These are phyloP conservation scores for Saccharomycopsis synnaedendra DNA, from an alignment of 805 yeast genomes.

Conservation along the genomic window DNA sequence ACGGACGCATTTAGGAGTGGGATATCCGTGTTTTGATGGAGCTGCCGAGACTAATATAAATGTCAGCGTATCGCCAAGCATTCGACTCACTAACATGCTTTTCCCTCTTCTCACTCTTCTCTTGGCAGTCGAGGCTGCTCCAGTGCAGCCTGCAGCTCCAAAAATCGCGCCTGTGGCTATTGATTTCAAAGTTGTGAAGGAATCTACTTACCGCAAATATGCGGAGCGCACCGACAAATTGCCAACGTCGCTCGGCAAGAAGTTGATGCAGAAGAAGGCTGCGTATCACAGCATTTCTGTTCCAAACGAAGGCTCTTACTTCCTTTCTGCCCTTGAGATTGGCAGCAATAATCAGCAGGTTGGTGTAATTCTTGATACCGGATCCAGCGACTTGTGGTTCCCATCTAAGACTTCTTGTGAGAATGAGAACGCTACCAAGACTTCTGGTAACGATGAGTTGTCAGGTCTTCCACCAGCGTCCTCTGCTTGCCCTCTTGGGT, in stretches of 20 bases:
- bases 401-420: slow-evolving; percentile 10
- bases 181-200: slow-evolving; percentile 8
- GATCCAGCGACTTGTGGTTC: slow-evolving; percentile 16
- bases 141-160: not conserved
- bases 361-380: slow-evolving; percentile 22
- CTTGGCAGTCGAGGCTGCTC: slow-evolving; percentile 2
- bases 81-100: not conserved
- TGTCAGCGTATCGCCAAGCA: not conserved
- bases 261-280: not conserved
- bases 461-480: slow-evolving; percentile 9
- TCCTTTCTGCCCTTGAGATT: slow-evolving; percentile 15
- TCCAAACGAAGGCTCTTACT: slow-evolving; percentile 12
- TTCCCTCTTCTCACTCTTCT: not conserved
- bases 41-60: not conserved
- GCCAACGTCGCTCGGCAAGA: slow-evolving; percentile 5
- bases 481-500: slow-evolving; percentile 10
- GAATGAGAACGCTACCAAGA: slow-evolving; percentile 1
- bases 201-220: not conserved
- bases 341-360: slow-evolving; percentile 20
- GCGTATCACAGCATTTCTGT: slow-evolving; percentile 8
- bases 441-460: not conserved
- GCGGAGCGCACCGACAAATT: not conserved
- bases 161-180: slow-evolving; percentile 4
- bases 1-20: too few species aligned
- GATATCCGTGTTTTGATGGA: too few species aligned